Evolutionary conservation across 179 eudicot species (phyloP).

Genomic region (Patellifolia procumbens): DNA sequence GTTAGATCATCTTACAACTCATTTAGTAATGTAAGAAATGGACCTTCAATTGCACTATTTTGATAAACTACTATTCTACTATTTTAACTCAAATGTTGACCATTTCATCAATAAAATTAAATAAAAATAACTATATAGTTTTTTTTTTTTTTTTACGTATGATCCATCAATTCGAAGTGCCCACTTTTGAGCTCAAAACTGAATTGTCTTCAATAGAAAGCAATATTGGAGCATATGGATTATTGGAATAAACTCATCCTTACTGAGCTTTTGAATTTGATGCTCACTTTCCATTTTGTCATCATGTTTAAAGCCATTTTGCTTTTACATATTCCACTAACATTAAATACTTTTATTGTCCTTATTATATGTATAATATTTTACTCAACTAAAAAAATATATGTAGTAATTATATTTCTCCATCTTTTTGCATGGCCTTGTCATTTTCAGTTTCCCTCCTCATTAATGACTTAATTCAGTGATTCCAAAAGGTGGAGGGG

Average conservation of each 20-base stretch:
- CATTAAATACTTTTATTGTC: slow-evolving; percentile 22
- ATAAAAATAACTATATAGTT: neutral
- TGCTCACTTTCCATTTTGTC: slow-evolving; percentile 32
- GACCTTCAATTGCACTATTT: slow-evolving; percentile 23
- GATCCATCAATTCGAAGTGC: slow-evolving; percentile 38
- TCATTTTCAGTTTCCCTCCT: slow-evolving; percentile 24
- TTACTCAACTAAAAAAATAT: neutral
- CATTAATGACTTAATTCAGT: slow-evolving; percentile 20
- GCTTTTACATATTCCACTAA: slow-evolving; percentile 28
- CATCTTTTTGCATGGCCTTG: slow-evolving; percentile 26
- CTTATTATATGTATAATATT: neutral
- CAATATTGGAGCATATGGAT: slow-evolving; percentile 19
- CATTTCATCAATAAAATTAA: neutral
- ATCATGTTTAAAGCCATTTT: slow-evolving; percentile 35
- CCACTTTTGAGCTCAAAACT: slow-evolving; percentile 19
- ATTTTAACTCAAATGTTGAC: neutral
- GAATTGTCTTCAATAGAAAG: slow-evolving; percentile 32
- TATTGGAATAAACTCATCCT: slow-evolving; percentile 12
- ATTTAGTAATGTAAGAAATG: slow-evolving; percentile 9
- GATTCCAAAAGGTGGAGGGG: slow-evolving; percentile 28
- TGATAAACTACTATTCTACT: slow-evolving; percentile 12
- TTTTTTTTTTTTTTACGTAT: neutral
- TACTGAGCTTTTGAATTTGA: slow-evolving; percentile 24
- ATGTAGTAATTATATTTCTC: neutral
- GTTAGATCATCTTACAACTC: slow-evolving; percentile 18